Conservation (phyloP, 495 filamentous ascomycete species). For the Copromyces sp. region DNA sequence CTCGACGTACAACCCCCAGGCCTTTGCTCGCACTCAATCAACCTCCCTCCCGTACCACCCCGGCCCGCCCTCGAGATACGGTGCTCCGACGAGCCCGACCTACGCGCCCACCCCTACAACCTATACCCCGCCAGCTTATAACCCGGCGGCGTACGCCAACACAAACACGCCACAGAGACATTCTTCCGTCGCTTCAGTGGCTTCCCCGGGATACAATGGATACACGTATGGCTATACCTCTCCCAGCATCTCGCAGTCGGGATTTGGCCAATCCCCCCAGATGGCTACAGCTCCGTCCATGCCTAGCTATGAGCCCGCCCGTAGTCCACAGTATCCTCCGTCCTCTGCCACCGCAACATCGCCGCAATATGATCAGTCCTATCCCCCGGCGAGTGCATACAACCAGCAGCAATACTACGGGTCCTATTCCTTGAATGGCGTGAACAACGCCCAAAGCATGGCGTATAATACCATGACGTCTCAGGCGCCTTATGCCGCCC, state of each 20-base stretch:
- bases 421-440: conserved; percentile 23
- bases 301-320: conserved; percentile 26
- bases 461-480: conserved; percentile 25
- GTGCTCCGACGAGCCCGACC: conserved; percentile 21
- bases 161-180: conserved; percentile 32
- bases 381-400: conserved; percentile 11
- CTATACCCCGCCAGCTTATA: conserved; percentile 37
- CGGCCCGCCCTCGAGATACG: conserved; percentile 25
- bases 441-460: conserved; percentile 11
- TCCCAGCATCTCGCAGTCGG: conserved; percentile 24
- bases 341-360: conserved; percentile 10
- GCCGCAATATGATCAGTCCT: conserved; percentile 20
- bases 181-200: conserved; percentile 23
- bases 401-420: conserved; percentile 16
- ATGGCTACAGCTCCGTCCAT: conserved; percentile 22
- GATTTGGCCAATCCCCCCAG: conserved; percentile 18
- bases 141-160: conserved; percentile 40
- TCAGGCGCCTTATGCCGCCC: conserved; percentile 35
- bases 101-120: conserved; percentile 20
- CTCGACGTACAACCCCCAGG: conserved; percentile 70
- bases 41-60: conserved; percentile 35
- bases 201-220: conserved; percentile 24
- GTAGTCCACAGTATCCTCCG: conserved; percentile 25
- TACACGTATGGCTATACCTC: conserved; percentile 32
- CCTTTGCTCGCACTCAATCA: conserved; percentile 59